A percentile compares a stretch with the other conserved stretches of the same genome.
These are phyloP conservation scores for Sistotremastrum niveocremeum DNA, from an alignment of 768 basidiomycete genomes.

Conservation along the genomic window DNA sequence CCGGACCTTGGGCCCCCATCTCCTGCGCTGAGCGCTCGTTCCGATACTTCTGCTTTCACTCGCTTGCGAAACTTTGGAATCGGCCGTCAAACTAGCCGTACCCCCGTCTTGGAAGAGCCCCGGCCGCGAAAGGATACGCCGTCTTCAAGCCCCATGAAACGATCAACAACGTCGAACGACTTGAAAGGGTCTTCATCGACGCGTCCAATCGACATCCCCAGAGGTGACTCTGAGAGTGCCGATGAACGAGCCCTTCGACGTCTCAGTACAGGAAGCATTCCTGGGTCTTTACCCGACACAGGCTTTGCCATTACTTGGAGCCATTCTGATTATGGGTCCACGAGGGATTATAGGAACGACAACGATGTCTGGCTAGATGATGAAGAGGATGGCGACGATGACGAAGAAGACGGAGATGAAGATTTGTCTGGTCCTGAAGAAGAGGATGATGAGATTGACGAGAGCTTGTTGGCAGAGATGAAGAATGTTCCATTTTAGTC, in stretches of 20 bases:
- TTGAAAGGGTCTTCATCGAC: slow-evolving; percentile 28
- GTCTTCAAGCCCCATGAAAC: slow-evolving; percentile 1
- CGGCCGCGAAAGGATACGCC: slow-evolving; percentile 14
- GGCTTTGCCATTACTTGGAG: slow-evolving; percentile 1
- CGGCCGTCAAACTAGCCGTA: slow-evolving; percentile 25
- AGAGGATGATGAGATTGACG: slow-evolving; percentile 64
- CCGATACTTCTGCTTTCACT: slow-evolving; percentile 69
- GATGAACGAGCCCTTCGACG: slow-evolving; percentile 27
- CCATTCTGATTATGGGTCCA: slow-evolving; percentile 43
- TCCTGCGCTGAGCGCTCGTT: slow-evolving; percentile 86
- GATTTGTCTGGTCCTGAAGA: slow-evolving; percentile 35
- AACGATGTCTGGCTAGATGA: slow-evolving; percentile 19
- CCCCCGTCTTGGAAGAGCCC: slow-evolving; percentile 17
- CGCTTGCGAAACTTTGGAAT: slow-evolving; percentile 69
- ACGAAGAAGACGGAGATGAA: slow-evolving; percentile 28
- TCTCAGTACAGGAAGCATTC: slow-evolving; percentile 74
- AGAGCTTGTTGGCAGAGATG: slow-evolving; percentile 76
- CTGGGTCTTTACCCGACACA: slow-evolving; percentile 52
- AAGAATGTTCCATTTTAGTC: slow-evolving; percentile 57
- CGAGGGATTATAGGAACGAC: slow-evolving; percentile 35
- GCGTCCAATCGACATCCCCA: slow-evolving; percentile 23
- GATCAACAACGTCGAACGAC: slow-evolving; percentile 13
- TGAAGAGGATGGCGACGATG: slow-evolving; percentile 18
- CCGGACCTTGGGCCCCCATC: slow-evolving; percentile 81
- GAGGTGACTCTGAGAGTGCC: slow-evolving; percentile 30